These are phyloP conservation scores for Arctium minus DNA, from an alignment of 129 eudicot genomes.

Conservation along the genomic window DNA sequence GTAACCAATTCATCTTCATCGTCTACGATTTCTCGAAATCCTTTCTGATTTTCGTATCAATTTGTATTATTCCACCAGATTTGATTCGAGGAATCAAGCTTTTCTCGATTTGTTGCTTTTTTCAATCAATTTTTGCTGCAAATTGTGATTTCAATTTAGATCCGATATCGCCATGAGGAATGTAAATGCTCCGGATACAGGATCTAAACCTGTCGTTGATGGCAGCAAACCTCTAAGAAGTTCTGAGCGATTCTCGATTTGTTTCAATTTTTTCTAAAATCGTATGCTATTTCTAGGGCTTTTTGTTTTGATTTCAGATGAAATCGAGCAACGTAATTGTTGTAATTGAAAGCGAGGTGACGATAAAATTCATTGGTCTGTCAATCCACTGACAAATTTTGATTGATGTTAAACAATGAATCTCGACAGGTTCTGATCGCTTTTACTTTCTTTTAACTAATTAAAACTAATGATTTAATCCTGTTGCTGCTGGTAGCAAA, in stretches of 20 bases:
- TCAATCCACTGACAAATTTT: slow-evolving; percentile 64
- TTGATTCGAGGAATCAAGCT: too few species aligned
- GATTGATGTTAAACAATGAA: slow-evolving; percentile 52
- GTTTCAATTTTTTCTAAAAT: too few species aligned
- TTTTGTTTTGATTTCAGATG: too few species aligned
- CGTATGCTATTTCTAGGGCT: not conserved
- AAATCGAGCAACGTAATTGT: not conserved
- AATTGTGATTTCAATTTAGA: too few species aligned
- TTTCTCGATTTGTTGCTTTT: too few species aligned
- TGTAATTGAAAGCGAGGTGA: slow-evolving; percentile 41
- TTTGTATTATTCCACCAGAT: too few species aligned
- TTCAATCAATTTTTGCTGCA: too few species aligned
- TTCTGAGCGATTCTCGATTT: not conserved
- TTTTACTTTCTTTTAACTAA: not conserved
- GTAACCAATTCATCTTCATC: too few species aligned
- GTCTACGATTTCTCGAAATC: too few species aligned
- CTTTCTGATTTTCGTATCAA: too few species aligned
- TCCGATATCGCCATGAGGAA: not conserved
- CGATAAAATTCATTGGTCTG: slow-evolving; percentile 69
- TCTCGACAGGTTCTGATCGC: slow-evolving; percentile 87
- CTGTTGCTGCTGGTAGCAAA: too few species aligned
- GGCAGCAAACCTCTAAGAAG: not conserved
- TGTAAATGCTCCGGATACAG: not conserved
- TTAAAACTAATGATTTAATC: too few species aligned
- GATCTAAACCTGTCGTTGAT: not conserved